phyloP scores from a whole-genome alignment of 306 rosid species.

The Datisca glomerata region DNA sequence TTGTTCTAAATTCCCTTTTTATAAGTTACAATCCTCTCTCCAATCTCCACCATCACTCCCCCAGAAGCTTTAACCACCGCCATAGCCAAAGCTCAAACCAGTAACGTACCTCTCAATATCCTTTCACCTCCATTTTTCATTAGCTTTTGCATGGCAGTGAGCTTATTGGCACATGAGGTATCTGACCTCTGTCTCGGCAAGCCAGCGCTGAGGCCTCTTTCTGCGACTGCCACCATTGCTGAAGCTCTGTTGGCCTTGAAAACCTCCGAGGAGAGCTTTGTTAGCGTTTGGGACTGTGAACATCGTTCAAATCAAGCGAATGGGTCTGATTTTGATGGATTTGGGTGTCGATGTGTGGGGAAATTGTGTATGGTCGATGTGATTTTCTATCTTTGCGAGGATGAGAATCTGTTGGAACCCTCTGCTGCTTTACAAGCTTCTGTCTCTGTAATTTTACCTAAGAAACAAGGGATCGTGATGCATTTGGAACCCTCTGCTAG shows the following conservation, averaged over 20 bases:
- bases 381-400: conserved; percentile 43
- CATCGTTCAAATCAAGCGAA: conserved; percentile 24
- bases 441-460: conserved; percentile 24
- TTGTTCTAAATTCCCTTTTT: no score
- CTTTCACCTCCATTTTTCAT: no score
- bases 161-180: conserved; percentile 34
- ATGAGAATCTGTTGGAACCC: conserved; percentile 32
- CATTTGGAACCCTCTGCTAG: conserved; percentile 62
- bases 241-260: conserved; percentile 52
- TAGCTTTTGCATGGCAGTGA: conserved; percentile 90
- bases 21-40: no score
- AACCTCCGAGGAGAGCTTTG: conserved; percentile 22
- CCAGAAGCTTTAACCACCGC: no score
- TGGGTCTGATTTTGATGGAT: not conserved
- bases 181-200: conserved; percentile 85
- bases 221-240: conserved; percentile 43
- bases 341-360: conserved; percentile 46
- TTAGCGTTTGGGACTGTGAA: conserved; percentile 68
- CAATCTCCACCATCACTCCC: no score
- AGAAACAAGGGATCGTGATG: conserved; percentile 18
- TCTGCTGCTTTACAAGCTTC: conserved; percentile 44
- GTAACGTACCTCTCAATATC: no score
- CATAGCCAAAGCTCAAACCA: no score
- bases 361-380: conserved; percentile 64
- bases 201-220: conserved; percentile 59